Evolutionary conservation across 148 eudicot species (phyloP), one percentile per base, ranked within the genome.

Genomic region (Rhododendron ovatum): DNA sequence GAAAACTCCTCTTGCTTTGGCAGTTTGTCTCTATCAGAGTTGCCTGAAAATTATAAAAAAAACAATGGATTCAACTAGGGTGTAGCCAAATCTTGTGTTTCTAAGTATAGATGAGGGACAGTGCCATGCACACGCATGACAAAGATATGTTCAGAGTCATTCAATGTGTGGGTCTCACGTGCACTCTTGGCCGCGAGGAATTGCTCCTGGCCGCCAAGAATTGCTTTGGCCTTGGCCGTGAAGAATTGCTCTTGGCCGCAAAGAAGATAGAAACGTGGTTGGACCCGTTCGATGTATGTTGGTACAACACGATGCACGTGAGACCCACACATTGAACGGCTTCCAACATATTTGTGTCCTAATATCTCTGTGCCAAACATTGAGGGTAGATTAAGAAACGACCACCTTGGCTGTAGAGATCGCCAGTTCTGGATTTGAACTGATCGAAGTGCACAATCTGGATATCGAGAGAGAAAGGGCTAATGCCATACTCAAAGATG

Each of bases 381-480:
- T 28, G 76, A 4, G 18, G 20, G 39, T 14, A 4, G 39, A 13
- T 30, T 71, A 3, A 71, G 65, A 84, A 22, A 18, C 0, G 5
- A 51, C 20, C 3, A 93, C 96, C 93, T 90, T 89, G 90, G n/a
- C 61, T 86, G 89, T 92, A 93, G 75, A 92, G 90, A 35, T 91
- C 91, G 30, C 78, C 35, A 45, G 96, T 91, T 85, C 96, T 88
- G 67, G 88, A 78, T 83, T 90, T 94, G 88, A 94, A 93, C 86
- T 95, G 95, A 71, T 91, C 88, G 79, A 82, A 90, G 7, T 94
- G 98, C 85, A 87, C 77, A 26, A 92, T 83, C 80, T 95, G 98
- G 13, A 94, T 89, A 82, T 92, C 94, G 11, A 95, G 94, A 17
- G 90, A 89, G 78, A 95, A 91, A 28, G 98, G 96, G 87, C 95